Evolutionary conservation across 1,284 basidiomycete species (phyloP).

Genomic region (Cryptococcus deneoformans): DNA sequence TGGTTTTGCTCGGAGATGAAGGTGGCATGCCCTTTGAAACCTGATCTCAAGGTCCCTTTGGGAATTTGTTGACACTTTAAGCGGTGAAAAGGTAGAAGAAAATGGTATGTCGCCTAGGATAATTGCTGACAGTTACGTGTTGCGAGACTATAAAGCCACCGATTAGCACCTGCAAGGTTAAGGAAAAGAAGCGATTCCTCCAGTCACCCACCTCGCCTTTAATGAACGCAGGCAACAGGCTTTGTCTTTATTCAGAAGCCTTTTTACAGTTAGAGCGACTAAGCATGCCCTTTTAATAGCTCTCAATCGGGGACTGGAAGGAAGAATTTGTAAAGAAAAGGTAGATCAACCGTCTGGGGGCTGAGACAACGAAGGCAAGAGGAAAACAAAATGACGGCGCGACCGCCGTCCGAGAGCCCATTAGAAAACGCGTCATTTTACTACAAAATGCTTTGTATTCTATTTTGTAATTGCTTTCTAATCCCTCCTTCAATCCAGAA

Average conservation of each 20-base stretch:
- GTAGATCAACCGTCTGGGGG: no score
- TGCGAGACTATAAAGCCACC: background rate
- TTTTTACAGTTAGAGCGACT: background rate
- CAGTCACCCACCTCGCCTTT: background rate
- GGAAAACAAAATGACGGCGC: no score
- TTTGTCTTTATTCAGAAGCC: background rate
- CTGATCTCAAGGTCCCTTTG: background rate
- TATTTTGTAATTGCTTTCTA: no score
- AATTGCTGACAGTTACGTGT: background rate
- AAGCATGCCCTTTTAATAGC: background rate
- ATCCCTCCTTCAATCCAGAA: no score
- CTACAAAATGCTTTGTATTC: no score
- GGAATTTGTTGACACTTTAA: background rate
- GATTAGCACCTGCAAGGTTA: background rate
- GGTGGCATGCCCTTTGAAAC: background rate
- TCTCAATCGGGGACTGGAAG: background rate
- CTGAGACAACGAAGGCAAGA: no score
- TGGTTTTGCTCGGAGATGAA: constrained; percentile 1
- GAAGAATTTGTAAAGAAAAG: background rate
- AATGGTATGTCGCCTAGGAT: background rate
- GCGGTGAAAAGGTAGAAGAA: background rate
- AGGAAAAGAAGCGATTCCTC: background rate
- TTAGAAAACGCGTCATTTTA: no score
- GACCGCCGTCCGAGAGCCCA: no score
- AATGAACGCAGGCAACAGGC: background rate